A percentile compares a stretch with the other conserved stretches of the same genome.
Conservation (phyloP, 192 early-diverging fungal species). For the Podila horticola region DNA sequence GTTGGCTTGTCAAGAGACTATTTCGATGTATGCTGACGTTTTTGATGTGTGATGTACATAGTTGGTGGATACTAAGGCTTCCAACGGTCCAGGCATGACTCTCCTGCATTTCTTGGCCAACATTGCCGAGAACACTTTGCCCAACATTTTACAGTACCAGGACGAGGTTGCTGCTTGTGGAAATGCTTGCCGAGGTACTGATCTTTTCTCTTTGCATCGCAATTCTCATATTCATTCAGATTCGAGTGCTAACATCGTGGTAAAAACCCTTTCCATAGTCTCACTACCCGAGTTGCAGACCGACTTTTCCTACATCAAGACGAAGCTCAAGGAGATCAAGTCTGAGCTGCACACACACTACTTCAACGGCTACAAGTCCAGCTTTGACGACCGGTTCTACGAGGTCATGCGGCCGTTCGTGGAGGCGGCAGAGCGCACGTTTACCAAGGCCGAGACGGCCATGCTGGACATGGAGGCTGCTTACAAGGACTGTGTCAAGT, state of each 20-base stretch:
- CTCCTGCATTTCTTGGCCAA: constrained; percentile 81
- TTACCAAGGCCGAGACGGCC: constrained; percentile 67
- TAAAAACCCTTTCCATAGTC: constrained; percentile 38
- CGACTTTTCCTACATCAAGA: constrained; percentile 61
- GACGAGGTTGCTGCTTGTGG: constrained; percentile 77
- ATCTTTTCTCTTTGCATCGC: not conserved
- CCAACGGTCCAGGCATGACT: constrained; percentile 76
- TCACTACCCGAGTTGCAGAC: constrained; percentile 60
- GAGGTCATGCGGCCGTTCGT: constrained; percentile 72
- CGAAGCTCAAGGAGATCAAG: constrained; percentile 57
- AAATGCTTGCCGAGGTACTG: constrained; percentile 72
- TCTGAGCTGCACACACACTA: constrained; percentile 59
- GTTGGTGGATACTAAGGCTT: constrained; percentile 87
- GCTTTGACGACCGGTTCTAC: constrained; percentile 73
- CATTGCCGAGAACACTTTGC: constrained; percentile 73
- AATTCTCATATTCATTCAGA: too few species aligned
- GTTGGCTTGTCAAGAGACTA: not conserved
- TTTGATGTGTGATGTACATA: constrained; percentile 5
- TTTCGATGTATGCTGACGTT: not conserved
- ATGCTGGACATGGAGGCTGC: constrained; percentile 77
- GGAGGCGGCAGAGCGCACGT: constrained; percentile 68
- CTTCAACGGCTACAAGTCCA: constrained; percentile 53
- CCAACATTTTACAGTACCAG: constrained; percentile 67
- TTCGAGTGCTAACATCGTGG: not conserved
- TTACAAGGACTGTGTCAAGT: constrained; percentile 74